phyloP scores from a whole-genome alignment of 2,329 filamentous ascomycete species.

The Microcyclospora tardicrescens region DNA sequence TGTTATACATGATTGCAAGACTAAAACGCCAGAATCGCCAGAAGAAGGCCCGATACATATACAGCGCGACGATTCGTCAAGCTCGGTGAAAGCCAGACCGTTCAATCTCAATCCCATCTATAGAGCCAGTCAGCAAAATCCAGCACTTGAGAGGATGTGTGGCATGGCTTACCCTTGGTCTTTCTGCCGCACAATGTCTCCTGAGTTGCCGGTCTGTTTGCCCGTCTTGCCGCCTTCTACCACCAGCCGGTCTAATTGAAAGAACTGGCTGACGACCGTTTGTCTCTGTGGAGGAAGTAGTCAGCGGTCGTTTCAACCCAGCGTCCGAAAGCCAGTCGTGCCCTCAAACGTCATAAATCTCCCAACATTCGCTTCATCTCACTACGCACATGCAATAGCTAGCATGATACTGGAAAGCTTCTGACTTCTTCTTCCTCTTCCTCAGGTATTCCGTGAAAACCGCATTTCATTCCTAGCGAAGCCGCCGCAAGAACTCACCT shows the following conservation, averaged over 20 bases:
- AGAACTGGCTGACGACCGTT: conserved; percentile 90
- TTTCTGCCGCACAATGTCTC: conserved; percentile 61
- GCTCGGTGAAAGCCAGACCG: too few species aligned
- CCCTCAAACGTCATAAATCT: not conserved
- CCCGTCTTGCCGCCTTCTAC: conserved; percentile 77
- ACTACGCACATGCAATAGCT: too few species aligned
- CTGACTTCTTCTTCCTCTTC: too few species aligned
- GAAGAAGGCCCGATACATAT: too few species aligned
- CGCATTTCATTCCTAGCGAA: not conserved
- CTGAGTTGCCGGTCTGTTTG: conserved; percentile 55
- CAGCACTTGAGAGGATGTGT: too few species aligned
- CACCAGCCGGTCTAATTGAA: conserved; percentile 79
- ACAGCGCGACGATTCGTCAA: too few species aligned
- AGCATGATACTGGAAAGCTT: too few species aligned
- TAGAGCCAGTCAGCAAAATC: too few species aligned
- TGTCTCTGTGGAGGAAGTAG: conserved; percentile 55
- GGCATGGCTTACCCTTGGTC: conserved; percentile 50
- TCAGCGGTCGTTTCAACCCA: conserved; percentile 23
- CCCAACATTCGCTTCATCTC: not conserved
- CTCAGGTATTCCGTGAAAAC: too few species aligned
- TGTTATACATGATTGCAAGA: too few species aligned
- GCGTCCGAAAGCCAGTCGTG: not conserved
- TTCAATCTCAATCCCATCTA: too few species aligned
- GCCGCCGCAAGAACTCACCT: conserved; percentile 48
- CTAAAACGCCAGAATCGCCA: too few species aligned